Evolutionary conservation across 106 monocot genomes (phyloP).

Genomic region (Dioscorea zingiberensis): DNA sequence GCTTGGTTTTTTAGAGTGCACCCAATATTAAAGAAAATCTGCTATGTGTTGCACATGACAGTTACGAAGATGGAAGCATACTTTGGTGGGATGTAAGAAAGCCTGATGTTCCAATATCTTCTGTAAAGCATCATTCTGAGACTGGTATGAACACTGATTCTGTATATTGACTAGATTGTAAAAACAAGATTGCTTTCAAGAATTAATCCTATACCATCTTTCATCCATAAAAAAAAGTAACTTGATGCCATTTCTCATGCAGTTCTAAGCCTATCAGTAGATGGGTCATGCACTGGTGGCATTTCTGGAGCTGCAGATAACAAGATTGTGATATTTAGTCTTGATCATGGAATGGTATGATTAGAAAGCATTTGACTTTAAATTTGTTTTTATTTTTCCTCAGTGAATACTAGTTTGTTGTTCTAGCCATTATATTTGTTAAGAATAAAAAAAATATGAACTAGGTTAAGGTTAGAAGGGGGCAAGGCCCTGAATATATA

Average conservation of each 20-base stretch:
- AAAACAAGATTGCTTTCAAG: no score
- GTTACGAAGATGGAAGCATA: constrained; percentile 99
- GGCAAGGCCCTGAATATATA: no score
- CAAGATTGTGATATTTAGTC: constrained; percentile 59
- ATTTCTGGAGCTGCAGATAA: constrained; percentile 81
- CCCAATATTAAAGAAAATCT: no score
- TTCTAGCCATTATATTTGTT: no score
- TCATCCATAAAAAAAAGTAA: background rate
- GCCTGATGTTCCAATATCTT: constrained; percentile 39
- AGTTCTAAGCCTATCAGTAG: constrained; percentile 75
- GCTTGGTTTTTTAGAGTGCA: no score
- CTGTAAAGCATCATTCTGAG: constrained; percentile 79
- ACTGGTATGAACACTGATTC: constrained; percentile 43
- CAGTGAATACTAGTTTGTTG: no score
- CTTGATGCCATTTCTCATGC: constrained; percentile 4
- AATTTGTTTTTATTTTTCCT: no score
- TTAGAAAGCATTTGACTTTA: no score
- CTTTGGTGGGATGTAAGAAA: constrained; percentile 96
- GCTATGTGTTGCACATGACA: constrained; percentile 5
- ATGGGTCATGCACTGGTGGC: constrained; percentile 66
- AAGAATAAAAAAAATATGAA: no score
- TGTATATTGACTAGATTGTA: background rate
- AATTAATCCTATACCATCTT: background rate
- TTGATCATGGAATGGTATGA: constrained; percentile 59
- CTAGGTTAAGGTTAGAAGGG: no score